Evolutionary conservation across 1,284 basidiomycete genomes (phyloP).

Genomic region (Xanthoconium separans): DNA sequence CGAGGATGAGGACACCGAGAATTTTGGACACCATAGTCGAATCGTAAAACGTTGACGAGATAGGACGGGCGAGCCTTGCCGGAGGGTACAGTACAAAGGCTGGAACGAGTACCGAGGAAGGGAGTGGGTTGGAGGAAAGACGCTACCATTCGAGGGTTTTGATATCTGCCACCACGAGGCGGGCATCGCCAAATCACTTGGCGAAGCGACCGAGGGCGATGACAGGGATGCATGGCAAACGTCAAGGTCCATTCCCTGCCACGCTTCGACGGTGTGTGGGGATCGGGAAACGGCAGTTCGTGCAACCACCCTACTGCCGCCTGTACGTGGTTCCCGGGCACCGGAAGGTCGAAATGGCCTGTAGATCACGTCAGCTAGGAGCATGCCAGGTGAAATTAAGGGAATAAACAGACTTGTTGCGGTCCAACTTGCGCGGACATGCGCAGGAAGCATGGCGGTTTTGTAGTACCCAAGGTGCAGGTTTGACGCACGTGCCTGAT

Average conservation of each 20-base stretch:
- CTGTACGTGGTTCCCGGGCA: constrained; percentile 27
- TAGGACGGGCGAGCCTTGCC: neutral
- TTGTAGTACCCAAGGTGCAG: neutral
- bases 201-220: constrained; percentile 33
- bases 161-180: constrained; percentile 32
- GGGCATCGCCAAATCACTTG: constrained; percentile 29
- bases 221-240: constrained; percentile 19
- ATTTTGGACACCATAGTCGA: constrained; percentile 54
- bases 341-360: constrained; percentile 23
- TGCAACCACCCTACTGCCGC: constrained; percentile 20
- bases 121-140: constrained; percentile 8
- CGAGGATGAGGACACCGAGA: constrained; percentile 78
- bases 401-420: constrained; percentile 21
- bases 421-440: constrained; percentile 24
- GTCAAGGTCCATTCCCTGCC: constrained; percentile 30
- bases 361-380: constrained; percentile 27
- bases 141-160: constrained; percentile 26
- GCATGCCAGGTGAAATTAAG: constrained; percentile 24
- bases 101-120: constrained; percentile 4
- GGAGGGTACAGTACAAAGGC: neutral
- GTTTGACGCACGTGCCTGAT: constrained; percentile 17
- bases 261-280: constrained; percentile 28
- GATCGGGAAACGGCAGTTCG: constrained; percentile 15
- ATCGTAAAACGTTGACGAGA: constrained; percentile 14
- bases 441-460: constrained; percentile 25